Conservation (phyloP, 768 basidiomycete species). For the Termitomyces sp. region DNA sequence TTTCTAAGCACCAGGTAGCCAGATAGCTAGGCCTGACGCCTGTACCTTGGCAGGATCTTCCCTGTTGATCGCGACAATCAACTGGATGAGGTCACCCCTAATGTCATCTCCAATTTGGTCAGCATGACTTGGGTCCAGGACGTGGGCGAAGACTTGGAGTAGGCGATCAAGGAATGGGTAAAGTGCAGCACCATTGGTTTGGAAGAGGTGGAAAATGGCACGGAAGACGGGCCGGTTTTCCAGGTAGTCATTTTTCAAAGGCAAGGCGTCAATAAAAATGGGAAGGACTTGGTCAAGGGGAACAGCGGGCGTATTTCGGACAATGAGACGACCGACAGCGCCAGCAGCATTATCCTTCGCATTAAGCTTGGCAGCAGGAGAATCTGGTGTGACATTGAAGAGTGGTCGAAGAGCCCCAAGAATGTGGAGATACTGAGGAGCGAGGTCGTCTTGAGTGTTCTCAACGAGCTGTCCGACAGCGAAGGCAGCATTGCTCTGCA, state of each 20-base stretch:
- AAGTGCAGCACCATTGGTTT: slow-evolving; percentile 62
- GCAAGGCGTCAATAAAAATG: slow-evolving; percentile 74
- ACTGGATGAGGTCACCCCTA: slow-evolving; percentile 65
- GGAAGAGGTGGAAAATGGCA: slow-evolving; percentile 84
- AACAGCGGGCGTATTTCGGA: slow-evolving; percentile 69
- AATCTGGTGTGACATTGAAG: slow-evolving; percentile 60
- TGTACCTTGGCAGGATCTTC: slow-evolving; percentile 77
- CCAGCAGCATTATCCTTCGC: slow-evolving; percentile 97
- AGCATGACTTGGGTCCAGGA: slow-evolving; percentile 66
- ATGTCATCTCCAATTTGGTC: slow-evolving; percentile 83
- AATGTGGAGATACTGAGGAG: slow-evolving; percentile 71
- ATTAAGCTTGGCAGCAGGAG: slow-evolving; percentile 64
- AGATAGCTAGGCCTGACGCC: slow-evolving; percentile 63
- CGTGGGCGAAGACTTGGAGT: slow-evolving; percentile 72
- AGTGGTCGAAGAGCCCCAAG: slow-evolving; percentile 77
- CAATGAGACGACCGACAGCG: slow-evolving; percentile 82
- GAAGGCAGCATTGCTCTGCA: slow-evolving; percentile 94
- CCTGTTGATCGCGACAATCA: slow-evolving; percentile 65
- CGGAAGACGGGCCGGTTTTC: slow-evolving; percentile 90
- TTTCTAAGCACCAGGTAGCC: slow-evolving; percentile 39
- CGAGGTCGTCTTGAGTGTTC: slow-evolving; percentile 76
- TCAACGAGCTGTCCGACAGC: slow-evolving; percentile 89
- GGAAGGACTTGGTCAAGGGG: slow-evolving; percentile 92
- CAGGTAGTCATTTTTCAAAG: slow-evolving; percentile 80
- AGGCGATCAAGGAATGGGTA: slow-evolving; percentile 74